A percentile compares a stretch with the other conserved stretches of the same genome.
Conservation (phyloP, 2,329 filamentous ascomycete species). For the Sphaerulina vaccinii region DNA sequence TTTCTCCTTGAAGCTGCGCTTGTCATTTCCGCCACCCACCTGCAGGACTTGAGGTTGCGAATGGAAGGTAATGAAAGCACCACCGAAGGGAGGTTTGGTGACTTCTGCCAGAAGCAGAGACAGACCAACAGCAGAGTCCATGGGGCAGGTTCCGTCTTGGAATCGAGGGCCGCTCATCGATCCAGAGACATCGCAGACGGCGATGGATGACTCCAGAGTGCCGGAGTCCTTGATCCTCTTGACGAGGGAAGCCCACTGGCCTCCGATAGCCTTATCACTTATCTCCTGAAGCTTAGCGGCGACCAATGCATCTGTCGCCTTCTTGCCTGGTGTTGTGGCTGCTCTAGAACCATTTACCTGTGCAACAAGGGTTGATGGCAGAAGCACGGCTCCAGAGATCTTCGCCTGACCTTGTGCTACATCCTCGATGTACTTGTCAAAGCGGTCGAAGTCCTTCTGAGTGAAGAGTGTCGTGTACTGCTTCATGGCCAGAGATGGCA, state of each 20-base stretch:
- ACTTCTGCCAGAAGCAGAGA: constrained; percentile 57
- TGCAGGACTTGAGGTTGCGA: constrained; percentile 42
- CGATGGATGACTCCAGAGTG: constrained; percentile 53
- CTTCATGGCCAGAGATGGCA: constrained; percentile 59
- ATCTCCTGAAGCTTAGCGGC: constrained; percentile 37
- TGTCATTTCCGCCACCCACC: constrained; percentile 41
- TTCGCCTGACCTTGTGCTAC: constrained; percentile 50
- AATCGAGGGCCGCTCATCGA: constrained; percentile 50
- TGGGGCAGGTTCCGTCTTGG: constrained; percentile 49
- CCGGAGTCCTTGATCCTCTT: constrained; percentile 58
- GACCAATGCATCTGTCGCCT: constrained; percentile 27
- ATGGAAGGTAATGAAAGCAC: constrained; percentile 58
- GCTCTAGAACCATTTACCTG: background rate
- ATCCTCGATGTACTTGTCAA: constrained; percentile 50
- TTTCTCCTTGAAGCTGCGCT: constrained; percentile 45
- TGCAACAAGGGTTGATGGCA: constrained; percentile 53
- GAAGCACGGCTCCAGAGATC: constrained; percentile 57
- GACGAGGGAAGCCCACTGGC: constrained; percentile 60
- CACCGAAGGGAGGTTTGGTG: constrained; percentile 53
- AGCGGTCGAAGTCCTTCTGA: constrained; percentile 52
- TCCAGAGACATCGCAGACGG: constrained; percentile 58
- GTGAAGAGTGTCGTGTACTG: constrained; percentile 52
- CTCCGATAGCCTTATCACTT: constrained; percentile 44
- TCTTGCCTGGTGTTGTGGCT: constrained; percentile 1
- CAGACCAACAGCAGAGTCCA: constrained; percentile 57